Percentiles rank a stretch among this genome's conserved stretches.
Conservation (phyloP, 352 stramenopile species). For the Phytophthora cryptogea region DNA sequence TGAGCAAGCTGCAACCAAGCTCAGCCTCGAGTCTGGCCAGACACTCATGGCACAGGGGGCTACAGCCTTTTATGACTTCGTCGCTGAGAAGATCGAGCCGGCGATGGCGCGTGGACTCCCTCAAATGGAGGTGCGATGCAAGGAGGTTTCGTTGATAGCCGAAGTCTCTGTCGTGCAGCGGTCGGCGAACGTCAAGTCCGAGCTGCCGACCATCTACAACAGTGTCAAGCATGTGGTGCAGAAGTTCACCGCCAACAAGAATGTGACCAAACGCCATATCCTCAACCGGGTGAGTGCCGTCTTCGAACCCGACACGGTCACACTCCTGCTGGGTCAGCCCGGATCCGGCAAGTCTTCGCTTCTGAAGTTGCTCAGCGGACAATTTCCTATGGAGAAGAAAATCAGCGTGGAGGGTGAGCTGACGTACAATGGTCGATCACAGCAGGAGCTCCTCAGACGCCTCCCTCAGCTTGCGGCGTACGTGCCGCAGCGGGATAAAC, state of each 20-base stretch:
- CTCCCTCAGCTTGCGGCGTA: conserved; percentile 29
- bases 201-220: conserved; percentile 39
- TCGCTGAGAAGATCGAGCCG: conserved; percentile 30
- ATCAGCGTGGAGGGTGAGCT: conserved; percentile 33
- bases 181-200: conserved; percentile 3
- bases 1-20: conserved; percentile 5
- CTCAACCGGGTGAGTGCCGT: conserved; percentile 30
- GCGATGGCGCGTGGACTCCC: conserved; percentile 24
- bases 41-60: conserved; percentile 27
- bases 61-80: conserved; percentile 22
- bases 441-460: conserved; percentile 2
- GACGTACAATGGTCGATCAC: conserved; percentile 27
- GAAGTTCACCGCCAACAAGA: conserved; percentile 4
- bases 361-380: conserved; percentile 33
- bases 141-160: conserved; percentile 31
- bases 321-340: conserved; percentile 37
- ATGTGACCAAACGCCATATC: conserved; percentile 20
- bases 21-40: conserved; percentile 6
- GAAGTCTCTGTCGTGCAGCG: conserved; percentile 23
- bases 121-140: conserved; percentile 42
- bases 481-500: conserved; percentile 27
- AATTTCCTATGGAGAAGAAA: conserved; percentile 31
- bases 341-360: conserved; percentile 48
- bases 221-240: conserved; percentile 19
- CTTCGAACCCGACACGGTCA: conserved; percentile 40